Evolutionary conservation across 306 rosid genomes (phyloP), one percentile per base, ranked within the genome.

Genomic region (Trichosanthes cucumerina): DNA sequence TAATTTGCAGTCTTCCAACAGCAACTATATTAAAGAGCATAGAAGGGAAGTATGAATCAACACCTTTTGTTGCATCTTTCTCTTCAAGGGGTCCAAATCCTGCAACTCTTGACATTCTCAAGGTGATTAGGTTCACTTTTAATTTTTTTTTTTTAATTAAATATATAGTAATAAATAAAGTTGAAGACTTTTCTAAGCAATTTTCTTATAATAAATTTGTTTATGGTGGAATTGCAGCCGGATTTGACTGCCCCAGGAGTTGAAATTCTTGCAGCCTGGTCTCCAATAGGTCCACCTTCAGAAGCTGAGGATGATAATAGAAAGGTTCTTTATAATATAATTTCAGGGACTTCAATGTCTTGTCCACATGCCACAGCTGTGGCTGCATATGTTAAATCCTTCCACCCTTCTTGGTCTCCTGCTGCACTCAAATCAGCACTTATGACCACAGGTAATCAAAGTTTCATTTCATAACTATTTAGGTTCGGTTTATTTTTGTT

Each of bases 321-420:
- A 65, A 34, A n/a, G 1, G 64, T 75, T 0, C 41, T 62, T 7
- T 85, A 44, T 75, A 85, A 36, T 39, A 43, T 84, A 5, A 18
- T 23, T 0, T 74, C 83, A 0, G 83, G 85, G 65, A 84, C 85
- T 31, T 84, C 87, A 62, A 81, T 82, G 83, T 14, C 85, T 79
- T 75, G 77, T 21, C 87, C 81, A 3, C 85, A 85, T 19, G 78
- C 21, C 21, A 52, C 83, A 7, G 80, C 83, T 13, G 85, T 21
- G 6, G 88, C 82, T 26, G 85, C 83, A 18, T 81, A 84, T 62
- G 80, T 82, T 15, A 85, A 85, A 63, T 15, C 80, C 1, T 77
- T 82, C 33, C 79, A 80, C 44, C 84, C 80, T 2, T 46, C 79
- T 39, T 82, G 86, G 86, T 85, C 88, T 23, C 83, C 85, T 7